Conservation (phyloP, 768 basidiomycete genomes). For the Tylopilus rubrobrunneus region DNA sequence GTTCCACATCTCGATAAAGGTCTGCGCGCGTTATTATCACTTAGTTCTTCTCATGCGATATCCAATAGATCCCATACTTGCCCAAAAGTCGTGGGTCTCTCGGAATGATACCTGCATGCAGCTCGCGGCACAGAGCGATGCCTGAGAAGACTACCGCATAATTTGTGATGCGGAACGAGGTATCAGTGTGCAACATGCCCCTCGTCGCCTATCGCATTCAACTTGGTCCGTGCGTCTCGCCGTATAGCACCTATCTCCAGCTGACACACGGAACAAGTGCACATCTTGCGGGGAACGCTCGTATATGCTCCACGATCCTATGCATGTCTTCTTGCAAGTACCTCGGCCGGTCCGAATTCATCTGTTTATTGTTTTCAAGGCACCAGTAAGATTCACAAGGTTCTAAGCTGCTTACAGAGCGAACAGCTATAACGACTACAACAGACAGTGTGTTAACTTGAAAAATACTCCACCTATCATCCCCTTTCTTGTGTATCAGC, state of each 20-base stretch:
- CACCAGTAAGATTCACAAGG: too few relatives aligned
- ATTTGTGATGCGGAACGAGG: too few relatives aligned
- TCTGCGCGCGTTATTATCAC: constrained; percentile 24
- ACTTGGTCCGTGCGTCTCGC: constrained; percentile 47
- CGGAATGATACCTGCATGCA: constrained; percentile 44
- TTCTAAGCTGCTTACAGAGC: too few relatives aligned
- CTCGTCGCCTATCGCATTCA: constrained; percentile 66
- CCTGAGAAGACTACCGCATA: too few relatives aligned
- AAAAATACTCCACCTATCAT: too few relatives aligned
- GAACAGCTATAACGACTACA: too few relatives aligned
- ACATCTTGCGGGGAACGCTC: constrained; percentile 73
- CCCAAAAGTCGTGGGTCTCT: constrained; percentile 63
- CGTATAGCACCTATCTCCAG: too few relatives aligned
- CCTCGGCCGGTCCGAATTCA: constrained; percentile 12
- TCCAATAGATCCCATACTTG: constrained; percentile 76
- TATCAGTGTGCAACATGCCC: constrained; percentile 42
- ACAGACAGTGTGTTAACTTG: too few relatives aligned
- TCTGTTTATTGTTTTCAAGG: too few relatives aligned
- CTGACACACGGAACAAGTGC: constrained; percentile 51
- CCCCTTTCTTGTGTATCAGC: too few relatives aligned
- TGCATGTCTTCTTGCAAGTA: constrained; percentile 85
- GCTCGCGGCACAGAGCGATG: too few relatives aligned
- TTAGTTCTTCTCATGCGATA: neutral
- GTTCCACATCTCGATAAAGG: constrained; percentile 94
- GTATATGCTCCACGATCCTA: constrained; percentile 77